Percentiles rank a stretch among this genome's conserved stretches.
phyloP scores from a whole-genome alignment of 768 basidiomycete species.

The Panaeolus cyanescens region DNA sequence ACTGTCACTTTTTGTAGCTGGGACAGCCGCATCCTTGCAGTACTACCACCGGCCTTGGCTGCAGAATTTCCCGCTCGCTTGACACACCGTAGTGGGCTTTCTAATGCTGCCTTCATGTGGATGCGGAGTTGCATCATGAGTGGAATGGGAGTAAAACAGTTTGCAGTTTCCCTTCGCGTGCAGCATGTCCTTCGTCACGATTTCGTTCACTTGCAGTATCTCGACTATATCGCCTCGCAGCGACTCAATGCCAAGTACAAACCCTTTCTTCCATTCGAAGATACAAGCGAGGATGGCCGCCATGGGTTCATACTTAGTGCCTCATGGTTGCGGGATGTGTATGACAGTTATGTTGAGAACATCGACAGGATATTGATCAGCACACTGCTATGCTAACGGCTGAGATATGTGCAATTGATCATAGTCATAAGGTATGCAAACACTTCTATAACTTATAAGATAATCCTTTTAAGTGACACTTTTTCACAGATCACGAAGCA shows the following conservation, averaged over 20 bases:
- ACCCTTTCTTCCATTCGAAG: slow-evolving; percentile 12
- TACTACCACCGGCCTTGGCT: slow-evolving; percentile 16
- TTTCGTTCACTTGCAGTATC: slow-evolving; percentile 2
- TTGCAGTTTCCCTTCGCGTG: slow-evolving; percentile 15
- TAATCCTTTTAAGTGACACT: not conserved
- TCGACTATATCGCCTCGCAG: slow-evolving; percentile 2
- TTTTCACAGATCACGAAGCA: not conserved
- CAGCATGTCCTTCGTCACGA: slow-evolving; percentile 16
- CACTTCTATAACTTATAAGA: not conserved
- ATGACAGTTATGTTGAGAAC: slow-evolving; percentile 17
- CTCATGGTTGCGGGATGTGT: slow-evolving; percentile 15
- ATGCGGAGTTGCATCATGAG: slow-evolving; percentile 20
- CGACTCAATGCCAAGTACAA: too few species aligned
- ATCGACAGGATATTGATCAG: not conserved
- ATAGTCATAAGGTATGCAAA: slow-evolving; percentile 3
- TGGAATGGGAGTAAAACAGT: slow-evolving; percentile 21
- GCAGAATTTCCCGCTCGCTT: slow-evolving; percentile 21
- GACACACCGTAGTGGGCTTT: slow-evolving; percentile 13
- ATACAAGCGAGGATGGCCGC: slow-evolving; percentile 7
- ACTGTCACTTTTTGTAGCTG: slow-evolving; percentile 20
- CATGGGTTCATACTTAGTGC: slow-evolving; percentile 17
- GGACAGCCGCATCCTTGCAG: slow-evolving; percentile 16
- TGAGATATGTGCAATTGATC: slow-evolving; percentile 1
- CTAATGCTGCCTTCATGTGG: not conserved
- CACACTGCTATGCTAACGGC: slow-evolving; percentile 1